Base-by-base conservation (phyloP, 1,284 basidiomycete genomes). In the Heterobasidion annosum region DNA sequence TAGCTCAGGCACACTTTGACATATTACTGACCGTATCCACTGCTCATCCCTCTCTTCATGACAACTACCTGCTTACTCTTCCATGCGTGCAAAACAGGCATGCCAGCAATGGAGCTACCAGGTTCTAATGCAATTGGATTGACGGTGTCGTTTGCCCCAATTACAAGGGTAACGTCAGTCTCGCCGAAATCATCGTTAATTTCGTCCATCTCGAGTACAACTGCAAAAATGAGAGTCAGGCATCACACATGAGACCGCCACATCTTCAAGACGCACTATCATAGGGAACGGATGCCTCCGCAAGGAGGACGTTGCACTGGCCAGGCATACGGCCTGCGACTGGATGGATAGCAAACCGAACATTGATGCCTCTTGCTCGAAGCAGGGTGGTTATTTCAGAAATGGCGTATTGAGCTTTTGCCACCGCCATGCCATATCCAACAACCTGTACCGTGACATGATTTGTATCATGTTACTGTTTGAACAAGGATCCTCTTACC, bases 121-220 rank as follows among this genome's bases (percentile, higher is more conserved):
- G 86, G 78, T 68, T 93, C 89, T n/a, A 93, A 74, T 18, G 90
- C 88, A 59, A 93, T 91, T 9, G 90, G 90, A 67, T 93, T 93
- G 53, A 92, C 89, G 1, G 91, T 93, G 66, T 93, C 90, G 62
- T 93, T 93, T n/a, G 90, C 90, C 48, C 90, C 90, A 58, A 90
- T 89, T 58, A 90, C 89, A 18, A 93, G 78, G 10, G 86, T 88
- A 9, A 93, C 79, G 65, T 93, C 91, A 0, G 91, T 92, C 35
- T 89, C 85, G 54, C 75, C 73, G 68, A 93, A 93, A 66, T 93
- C 91, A 51, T 92, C 89, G 64, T 93, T 91, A 70, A 93, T 92
- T 69, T 93, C 90, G 61, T 93, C 90, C 91, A 93, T 92, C 71
- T 93, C 90, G 54, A 89, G 73, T 34, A 92, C 89, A 58, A 92